Base-by-base conservation (phyloP, 1,139 yeast genomes). In the Suhomyces anneliseae region DNA sequence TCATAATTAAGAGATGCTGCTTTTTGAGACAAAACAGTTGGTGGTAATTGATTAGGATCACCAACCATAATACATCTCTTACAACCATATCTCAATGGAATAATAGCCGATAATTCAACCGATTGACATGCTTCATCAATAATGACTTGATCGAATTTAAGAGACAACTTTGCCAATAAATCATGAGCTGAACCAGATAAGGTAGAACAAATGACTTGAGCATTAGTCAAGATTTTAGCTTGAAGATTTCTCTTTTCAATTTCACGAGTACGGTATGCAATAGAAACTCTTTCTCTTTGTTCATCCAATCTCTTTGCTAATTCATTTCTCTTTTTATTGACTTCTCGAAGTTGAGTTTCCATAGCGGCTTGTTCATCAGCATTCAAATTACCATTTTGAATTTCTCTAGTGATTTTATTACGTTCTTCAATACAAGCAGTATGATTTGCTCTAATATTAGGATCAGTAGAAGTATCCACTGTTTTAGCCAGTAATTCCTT, bases 51-150 rank as follows among this genome's bases (percentile, higher is more conserved):
- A 62, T 93, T 92, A 2, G 99, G 99, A 72, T 95, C 99, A 61
- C 99, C 99, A 44, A 95, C 99, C 97, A 95, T 89, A 43, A 95
- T 86, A 70, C 98, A 92, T 48, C 84, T 83, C 52, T 78, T 83
- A 59, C 96, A 89, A 1, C 99, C 99, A 64, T 92, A 95, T 60
- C 96, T 77, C 54, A 95, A 74, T 0, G 99, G 99, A 59, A 93
- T 93, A 33, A 95, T 78, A 0, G 96, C 89, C 9, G 97, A 89
- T 39, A 93, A 65, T 62, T 95, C 99, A 40, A 95, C 93, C 81
- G 96, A 87, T 65, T 95, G 99, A 60, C 98, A 95, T 1, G 99
- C 99, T 66, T 95, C 99, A 73, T 95, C 99, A 54, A 95, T 85
- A 46, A 95, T 85, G 2, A 95, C 98, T n/a, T 95, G 89, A 45